Conservation (phyloP, 2,329 filamentous ascomycete species). For the Pyricularia sp. region DNA sequence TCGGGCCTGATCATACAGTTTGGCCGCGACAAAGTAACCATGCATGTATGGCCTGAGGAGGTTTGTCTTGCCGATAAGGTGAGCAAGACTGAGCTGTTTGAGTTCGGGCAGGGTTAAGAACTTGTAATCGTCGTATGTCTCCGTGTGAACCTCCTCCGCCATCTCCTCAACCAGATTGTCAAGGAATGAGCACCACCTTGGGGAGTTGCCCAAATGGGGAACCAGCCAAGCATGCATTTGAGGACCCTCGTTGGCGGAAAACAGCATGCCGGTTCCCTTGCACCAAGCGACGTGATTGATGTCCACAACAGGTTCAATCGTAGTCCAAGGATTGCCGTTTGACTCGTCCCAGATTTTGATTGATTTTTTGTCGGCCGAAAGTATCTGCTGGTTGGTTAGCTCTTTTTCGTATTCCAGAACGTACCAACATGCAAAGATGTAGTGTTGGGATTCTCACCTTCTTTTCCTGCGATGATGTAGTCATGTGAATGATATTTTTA, state of each 20-base stretch:
- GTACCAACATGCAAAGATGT: neutral
- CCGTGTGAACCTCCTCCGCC: conserved; percentile 66
- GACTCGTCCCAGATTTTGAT: conserved; percentile 92
- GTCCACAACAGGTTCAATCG: conserved; percentile 87
- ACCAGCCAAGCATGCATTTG: conserved; percentile 68
- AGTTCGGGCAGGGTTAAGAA: conserved; percentile 86
- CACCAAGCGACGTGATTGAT: conserved; percentile 91
- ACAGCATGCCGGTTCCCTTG: conserved; percentile 82
- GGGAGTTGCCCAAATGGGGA: conserved; percentile 23
- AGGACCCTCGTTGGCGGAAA: conserved; percentile 92
- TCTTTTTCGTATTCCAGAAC: neutral
- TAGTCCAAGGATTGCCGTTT: conserved; percentile 82
- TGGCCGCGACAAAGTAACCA: conserved; percentile 92
- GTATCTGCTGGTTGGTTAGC: conserved; percentile 30
- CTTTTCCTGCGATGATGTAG: conserved; percentile 60
- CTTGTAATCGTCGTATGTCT: conserved; percentile 98
- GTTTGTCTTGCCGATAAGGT: conserved; percentile 82
- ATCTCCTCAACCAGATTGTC: conserved; percentile 98
- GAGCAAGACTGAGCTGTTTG: conserved; percentile 70
- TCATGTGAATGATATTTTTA: conserved; percentile 65
- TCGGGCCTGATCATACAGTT: conserved; percentile 86
- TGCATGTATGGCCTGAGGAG: conserved; percentile 95
- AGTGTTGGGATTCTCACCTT: conserved; percentile 29
- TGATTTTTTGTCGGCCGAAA: conserved; percentile 87
- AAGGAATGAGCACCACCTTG: conserved; percentile 90